Percentiles rank a stretch among this genome's conserved stretches.
Conservation (phyloP, 768 basidiomycete species). For the Rhizopogon salebrosus region DNA sequence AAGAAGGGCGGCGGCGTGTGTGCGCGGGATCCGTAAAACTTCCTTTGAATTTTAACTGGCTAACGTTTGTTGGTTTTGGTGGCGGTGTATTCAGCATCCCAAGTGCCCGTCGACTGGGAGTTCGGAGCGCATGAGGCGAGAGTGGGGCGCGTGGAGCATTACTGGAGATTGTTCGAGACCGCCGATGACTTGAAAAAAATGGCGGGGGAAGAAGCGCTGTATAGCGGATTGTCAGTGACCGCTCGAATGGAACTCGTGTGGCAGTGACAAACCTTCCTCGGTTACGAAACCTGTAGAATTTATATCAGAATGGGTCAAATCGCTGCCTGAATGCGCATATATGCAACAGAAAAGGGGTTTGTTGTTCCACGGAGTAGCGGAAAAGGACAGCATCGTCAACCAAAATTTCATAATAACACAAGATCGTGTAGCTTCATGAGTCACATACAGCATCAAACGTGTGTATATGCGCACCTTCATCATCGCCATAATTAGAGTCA, state of each 20-base stretch:
- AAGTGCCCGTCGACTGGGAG: constrained; percentile 30
- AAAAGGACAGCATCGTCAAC: neutral
- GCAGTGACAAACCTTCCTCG: constrained; percentile 41
- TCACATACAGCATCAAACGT: constrained; percentile 6
- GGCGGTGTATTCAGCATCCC: constrained; percentile 52
- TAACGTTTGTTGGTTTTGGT: constrained; percentile 51
- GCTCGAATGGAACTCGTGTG: constrained; percentile 12
- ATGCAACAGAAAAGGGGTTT: constrained; percentile 17
- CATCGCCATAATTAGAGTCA: constrained; percentile 37
- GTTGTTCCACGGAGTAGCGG: constrained; percentile 2
- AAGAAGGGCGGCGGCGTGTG: constrained; percentile 34
- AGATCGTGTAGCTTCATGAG: constrained; percentile 9
- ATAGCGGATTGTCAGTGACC: constrained; percentile 12
- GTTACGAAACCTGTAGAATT: constrained; percentile 43
- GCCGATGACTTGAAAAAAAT: constrained; percentile 48
- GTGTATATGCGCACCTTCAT: constrained; percentile 40
- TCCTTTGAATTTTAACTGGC: constrained; percentile 60
- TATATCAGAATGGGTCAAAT: constrained; percentile 42
- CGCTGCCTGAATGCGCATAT: constrained; percentile 48
- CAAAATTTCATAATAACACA: constrained; percentile 6
- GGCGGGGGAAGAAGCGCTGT: constrained; percentile 55
- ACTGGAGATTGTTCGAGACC: constrained; percentile 58
- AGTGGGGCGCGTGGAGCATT: constrained; percentile 28
- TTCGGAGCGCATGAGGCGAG: constrained; percentile 23
- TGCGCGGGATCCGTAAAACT: constrained; percentile 69